Evolutionary conservation across 2,329 filamentous ascomycete genomes (phyloP).

Genomic region (Davidsoniella neocaledoniae): DNA sequence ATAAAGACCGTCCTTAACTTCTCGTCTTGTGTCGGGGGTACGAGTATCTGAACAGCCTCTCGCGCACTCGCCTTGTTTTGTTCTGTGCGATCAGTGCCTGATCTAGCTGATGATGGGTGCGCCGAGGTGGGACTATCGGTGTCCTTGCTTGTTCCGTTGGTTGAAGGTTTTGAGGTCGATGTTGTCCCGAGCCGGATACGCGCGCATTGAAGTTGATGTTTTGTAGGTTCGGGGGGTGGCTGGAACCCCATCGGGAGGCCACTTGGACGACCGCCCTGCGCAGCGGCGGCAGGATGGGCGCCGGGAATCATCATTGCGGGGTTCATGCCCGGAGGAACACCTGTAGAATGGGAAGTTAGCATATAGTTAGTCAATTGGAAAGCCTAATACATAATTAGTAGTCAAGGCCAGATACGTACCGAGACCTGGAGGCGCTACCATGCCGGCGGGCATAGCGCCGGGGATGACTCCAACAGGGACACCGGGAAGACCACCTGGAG

Average conservation of each 20-base stretch:
- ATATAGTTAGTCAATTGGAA: slow-evolving; percentile 8
- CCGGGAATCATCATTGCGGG: slow-evolving; percentile 61
- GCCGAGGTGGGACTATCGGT: slow-evolving; percentile 23
- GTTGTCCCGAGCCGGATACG: slow-evolving; percentile 78
- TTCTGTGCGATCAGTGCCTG: slow-evolving; percentile 47
- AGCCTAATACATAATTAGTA: slow-evolving; percentile 1
- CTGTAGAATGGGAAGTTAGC: slow-evolving; percentile 24
- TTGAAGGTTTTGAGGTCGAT: slow-evolving; percentile 44
- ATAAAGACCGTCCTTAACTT: slow-evolving; percentile 84
- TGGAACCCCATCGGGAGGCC: slow-evolving; percentile 73
- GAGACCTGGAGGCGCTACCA: slow-evolving; percentile 62
- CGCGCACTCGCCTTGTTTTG: slow-evolving; percentile 44
- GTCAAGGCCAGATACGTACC: slow-evolving; percentile 34
- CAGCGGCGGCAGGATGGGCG: slow-evolving; percentile 55
- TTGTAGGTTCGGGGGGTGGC: slow-evolving; percentile 75
- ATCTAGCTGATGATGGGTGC: slow-evolving; percentile 12
- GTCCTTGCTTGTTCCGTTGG: slow-evolving; percentile 25
- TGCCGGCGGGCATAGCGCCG: background rate
- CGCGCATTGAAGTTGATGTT: slow-evolving; percentile 98
- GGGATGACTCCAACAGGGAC: slow-evolving; percentile 2
- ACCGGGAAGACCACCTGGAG: slow-evolving; percentile 57
- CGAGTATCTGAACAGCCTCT: slow-evolving; percentile 53
- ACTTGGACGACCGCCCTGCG: slow-evolving; percentile 64
- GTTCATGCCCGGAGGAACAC: slow-evolving; percentile 64
- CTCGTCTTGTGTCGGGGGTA: slow-evolving; percentile 77